Conservation (phyloP, 768 basidiomycete species). For the Dentipellis fragilis region DNA sequence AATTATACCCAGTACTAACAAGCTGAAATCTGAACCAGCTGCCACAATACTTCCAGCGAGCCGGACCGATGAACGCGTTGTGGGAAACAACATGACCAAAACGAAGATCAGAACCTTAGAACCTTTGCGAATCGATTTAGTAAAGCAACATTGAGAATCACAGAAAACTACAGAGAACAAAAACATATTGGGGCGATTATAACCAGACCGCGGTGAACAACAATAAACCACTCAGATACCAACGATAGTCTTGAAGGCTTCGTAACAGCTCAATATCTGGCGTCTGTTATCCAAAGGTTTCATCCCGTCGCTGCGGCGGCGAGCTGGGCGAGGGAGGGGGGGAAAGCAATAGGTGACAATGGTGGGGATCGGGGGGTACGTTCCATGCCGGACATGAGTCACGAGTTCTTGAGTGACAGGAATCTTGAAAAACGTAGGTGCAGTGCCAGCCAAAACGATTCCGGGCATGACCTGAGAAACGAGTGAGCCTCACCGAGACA, state of each 20-base stretch:
- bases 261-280: slow-evolving; percentile 9
- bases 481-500: background rate
- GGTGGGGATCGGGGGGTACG: background rate
- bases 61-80: no score
- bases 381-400: background rate
- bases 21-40: no score
- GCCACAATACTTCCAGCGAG: no score
- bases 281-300: slow-evolving; percentile 11
- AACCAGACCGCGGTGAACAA: no score
- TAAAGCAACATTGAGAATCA: no score
- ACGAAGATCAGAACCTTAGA: no score
- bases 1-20: no score
- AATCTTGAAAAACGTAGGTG: background rate
- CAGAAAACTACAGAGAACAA: no score
- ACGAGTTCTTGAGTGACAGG: background rate
- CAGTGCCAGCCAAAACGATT: background rate
- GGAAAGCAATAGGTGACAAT: slow-evolving; percentile 3
- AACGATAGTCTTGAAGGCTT: slow-evolving; percentile 12
- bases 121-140: no score
- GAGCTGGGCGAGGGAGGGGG: slow-evolving; percentile 7
- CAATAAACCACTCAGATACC: no score
- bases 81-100: no score
- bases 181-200: no score
- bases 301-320: slow-evolving; percentile 14
- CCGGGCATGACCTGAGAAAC: background rate